Percentiles rank a stretch among this genome's conserved stretches.
phyloP scores from a whole-genome alignment of 2,329 filamentous ascomycete genomes.

The Didymella keratinophila region DNA sequence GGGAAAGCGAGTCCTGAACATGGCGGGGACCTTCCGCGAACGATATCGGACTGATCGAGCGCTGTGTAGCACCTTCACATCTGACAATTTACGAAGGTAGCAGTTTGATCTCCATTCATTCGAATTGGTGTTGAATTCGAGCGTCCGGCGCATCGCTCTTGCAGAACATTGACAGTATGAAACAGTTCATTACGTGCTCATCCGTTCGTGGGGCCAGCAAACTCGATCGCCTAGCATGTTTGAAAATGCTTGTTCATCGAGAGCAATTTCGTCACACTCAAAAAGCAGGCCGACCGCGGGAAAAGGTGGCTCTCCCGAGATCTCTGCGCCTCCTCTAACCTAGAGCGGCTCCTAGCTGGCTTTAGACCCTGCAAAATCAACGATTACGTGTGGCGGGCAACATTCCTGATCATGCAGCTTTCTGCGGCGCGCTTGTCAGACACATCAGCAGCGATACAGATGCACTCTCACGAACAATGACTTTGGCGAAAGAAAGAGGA shows the following conservation, averaged over 20 bases:
- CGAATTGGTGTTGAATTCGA: neutral
- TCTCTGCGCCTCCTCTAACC: conserved; percentile 4
- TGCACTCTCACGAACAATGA: neutral
- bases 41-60: conserved; percentile 5
- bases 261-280: neutral
- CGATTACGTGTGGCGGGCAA: conserved; percentile 4
- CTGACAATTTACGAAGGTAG: neutral
- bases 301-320: neutral
- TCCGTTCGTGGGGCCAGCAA: neutral
- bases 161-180: neutral
- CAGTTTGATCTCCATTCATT: neutral
- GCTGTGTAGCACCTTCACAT: neutral
- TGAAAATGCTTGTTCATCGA: neutral
- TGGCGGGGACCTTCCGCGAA: conserved; percentile 3
- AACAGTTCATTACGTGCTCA: neutral
- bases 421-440: neutral
- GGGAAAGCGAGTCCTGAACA: conserved; percentile 19
- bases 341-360: neutral
- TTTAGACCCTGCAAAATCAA: conserved; percentile 5
- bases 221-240: neutral
- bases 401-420: conserved; percentile 1
- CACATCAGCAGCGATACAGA: neutral
- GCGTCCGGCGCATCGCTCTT: neutral
- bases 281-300: neutral
- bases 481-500: neutral